phyloP scores from a whole-genome alignment of 2,329 filamentous ascomycete species.

The Trichophyton mentagrophytes region DNA sequence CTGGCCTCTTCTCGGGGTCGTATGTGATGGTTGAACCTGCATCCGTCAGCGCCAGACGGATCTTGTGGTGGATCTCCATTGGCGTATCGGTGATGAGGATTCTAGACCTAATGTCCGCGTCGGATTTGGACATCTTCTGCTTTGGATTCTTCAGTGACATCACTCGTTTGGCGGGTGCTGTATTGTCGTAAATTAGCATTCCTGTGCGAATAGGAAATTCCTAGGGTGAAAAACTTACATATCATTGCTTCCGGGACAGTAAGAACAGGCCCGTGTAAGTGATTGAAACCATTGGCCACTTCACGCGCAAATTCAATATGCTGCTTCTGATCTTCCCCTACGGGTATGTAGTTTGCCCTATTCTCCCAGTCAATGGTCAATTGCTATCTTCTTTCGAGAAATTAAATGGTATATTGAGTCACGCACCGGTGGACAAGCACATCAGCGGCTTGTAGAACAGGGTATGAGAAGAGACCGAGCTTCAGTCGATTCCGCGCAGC shows the following conservation, averaged over 20 bases:
- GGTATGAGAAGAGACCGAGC: conserved; percentile 88
- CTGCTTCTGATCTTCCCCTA: conserved; percentile 89
- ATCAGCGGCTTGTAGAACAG: conserved; percentile 88
- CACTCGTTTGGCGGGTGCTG: conserved; percentile 67
- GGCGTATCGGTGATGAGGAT: conserved; percentile 68
- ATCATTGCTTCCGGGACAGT: conserved; percentile 57
- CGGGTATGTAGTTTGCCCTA: conserved; percentile 83
- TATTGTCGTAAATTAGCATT: background rate
- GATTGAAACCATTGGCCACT: conserved; percentile 77
- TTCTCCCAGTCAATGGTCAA: background rate
- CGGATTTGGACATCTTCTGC: conserved; percentile 91
- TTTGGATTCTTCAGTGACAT: conserved; percentile 75
- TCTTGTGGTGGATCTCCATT: conserved; percentile 52
- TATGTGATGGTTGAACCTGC: conserved; percentile 54
- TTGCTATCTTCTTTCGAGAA: background rate
- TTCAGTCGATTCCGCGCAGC: conserved; percentile 53
- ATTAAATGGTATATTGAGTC: background rate
- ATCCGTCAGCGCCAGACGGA: conserved; percentile 67
- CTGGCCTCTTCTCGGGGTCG: conserved; percentile 56
- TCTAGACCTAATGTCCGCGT: conserved; percentile 55
- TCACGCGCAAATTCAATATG: conserved; percentile 88
- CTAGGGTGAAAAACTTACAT: conserved; percentile 38
- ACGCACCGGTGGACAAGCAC: conserved; percentile 67
- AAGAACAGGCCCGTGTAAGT: conserved; percentile 52
- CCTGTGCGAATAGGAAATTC: background rate